Percentiles rank a stretch among this genome's conserved stretches.
phyloP scores from a whole-genome alignment of 2,329 filamentous ascomycete genomes.

The Septoria linicola region DNA sequence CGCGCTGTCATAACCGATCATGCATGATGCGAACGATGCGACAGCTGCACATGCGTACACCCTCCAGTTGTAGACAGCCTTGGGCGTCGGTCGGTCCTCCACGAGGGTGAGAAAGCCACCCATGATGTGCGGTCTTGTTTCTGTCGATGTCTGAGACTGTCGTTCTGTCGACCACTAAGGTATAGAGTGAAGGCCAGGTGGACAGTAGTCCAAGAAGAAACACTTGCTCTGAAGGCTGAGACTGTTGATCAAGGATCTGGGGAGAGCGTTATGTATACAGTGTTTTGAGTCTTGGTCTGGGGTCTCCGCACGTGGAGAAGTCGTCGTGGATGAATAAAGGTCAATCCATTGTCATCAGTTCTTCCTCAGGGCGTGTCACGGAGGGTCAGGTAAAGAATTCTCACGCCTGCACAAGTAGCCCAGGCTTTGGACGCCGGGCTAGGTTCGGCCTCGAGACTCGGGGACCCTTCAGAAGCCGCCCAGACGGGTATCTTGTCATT shows the following conservation, averaged over 20 bases:
- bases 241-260: constrained; percentile 1
- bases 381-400: constrained; percentile 23
- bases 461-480: constrained; percentile 13
- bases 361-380: not conserved
- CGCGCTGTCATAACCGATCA: constrained; percentile 45
- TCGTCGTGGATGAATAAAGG: constrained; percentile 21
- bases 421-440: constrained; percentile 4
- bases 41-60: constrained; percentile 56
- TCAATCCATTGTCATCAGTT: constrained; percentile 7
- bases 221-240: not conserved
- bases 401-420: constrained; percentile 8
- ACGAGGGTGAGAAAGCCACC: constrained; percentile 39
- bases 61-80: constrained; percentile 60
- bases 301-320: constrained; percentile 13
- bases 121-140: constrained; percentile 31
- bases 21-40: constrained; percentile 58
- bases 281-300: constrained; percentile 6
- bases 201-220: not conserved
- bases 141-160: constrained; percentile 1
- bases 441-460: constrained; percentile 3
- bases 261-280: constrained; percentile 7
- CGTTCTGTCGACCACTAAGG: not conserved
- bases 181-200: not conserved
- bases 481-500: constrained; percentile 7
- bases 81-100: constrained; percentile 53